Conservation (phyloP, 306 rosid genomes). For the Trifolium dubium region DNA sequence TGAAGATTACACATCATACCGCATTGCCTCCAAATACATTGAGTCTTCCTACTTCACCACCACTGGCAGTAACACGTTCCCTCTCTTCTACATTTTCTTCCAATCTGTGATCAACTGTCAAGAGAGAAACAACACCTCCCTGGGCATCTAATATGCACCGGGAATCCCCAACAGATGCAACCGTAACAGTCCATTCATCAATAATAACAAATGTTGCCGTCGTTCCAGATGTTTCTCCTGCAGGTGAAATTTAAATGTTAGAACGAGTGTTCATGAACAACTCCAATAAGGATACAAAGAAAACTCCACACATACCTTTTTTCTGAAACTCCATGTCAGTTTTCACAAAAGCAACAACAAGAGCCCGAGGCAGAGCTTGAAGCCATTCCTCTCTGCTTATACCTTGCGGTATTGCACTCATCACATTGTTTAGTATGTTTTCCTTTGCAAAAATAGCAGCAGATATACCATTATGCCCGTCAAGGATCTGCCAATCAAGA, state of each 20-base stretch:
- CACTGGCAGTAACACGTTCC: constrained; percentile 95
- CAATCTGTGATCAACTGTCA: constrained; percentile 94
- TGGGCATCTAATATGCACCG: constrained; percentile 77
- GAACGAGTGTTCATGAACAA: constrained; percentile 35
- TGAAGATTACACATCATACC: constrained; percentile 50
- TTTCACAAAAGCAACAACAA: constrained; percentile 96
- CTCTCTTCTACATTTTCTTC: constrained; percentile 95
- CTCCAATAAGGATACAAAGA: constrained; percentile 27
- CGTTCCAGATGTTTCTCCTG: constrained; percentile 99
- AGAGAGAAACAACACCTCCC: constrained; percentile 84
- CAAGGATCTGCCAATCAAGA: constrained; percentile 79
- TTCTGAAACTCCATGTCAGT: constrained; percentile 98
- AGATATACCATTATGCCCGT: constrained; percentile 96
- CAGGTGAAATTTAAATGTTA: constrained; percentile 32
- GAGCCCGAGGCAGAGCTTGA: constrained; percentile 93
- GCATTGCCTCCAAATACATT: constrained; percentile 86
- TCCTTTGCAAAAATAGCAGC: constrained; percentile 95
- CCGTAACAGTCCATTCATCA: constrained; percentile 97
- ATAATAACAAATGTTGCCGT: constrained; percentile 92
- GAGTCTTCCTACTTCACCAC: constrained; percentile 98
- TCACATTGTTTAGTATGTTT: constrained; percentile 70
- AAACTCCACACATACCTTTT: constrained; percentile 56
- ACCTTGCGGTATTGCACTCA: constrained; percentile 96
- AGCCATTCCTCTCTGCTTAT: constrained; percentile 91
- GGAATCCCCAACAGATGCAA: constrained; percentile 98